Conservation (phyloP, 2,329 filamentous ascomycete genomes). For the Cladosporium colombiae region DNA sequence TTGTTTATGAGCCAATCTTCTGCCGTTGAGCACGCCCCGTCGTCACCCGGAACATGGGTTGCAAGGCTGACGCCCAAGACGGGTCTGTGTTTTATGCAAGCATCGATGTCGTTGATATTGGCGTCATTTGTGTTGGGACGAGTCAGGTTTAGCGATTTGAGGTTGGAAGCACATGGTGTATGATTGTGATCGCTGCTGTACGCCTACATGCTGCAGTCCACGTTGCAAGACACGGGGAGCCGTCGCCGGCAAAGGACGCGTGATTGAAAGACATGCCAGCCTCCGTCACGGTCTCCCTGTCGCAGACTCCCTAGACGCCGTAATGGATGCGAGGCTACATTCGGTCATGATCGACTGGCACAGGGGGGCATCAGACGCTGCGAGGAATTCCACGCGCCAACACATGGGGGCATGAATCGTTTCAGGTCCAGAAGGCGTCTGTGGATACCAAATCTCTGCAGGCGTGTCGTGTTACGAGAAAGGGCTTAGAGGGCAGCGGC, state of each 20-base stretch:
- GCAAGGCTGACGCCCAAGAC: conserved; percentile 8
- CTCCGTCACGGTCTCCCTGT: background rate
- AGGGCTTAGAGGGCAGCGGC: background rate
- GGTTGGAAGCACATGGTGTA: background rate
- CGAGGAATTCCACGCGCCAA: background rate
- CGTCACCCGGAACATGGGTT: background rate
- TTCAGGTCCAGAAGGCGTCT: conserved; percentile 9
- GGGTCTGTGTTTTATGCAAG: background rate
- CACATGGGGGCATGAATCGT: background rate
- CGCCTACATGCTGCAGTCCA: background rate
- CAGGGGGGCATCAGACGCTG: background rate
- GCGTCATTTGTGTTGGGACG: conserved; percentile 4
- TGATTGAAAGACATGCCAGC: background rate
- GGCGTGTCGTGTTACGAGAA: conserved; percentile 15
- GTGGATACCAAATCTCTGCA: conserved; percentile 9
- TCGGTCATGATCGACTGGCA: conserved; percentile 3
- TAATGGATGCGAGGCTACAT: background rate
- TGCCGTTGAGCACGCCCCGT: conserved; percentile 12
- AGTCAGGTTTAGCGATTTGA: conserved; percentile 11
- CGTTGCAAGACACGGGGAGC: background rate
- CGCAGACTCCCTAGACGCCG: background rate
- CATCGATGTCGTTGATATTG: background rate
- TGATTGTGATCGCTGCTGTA: conserved; percentile 9
- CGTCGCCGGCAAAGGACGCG: background rate
- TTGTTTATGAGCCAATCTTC: conserved; percentile 16